Conservation (phyloP, 257 asterid genomes). For the Vinca minor region DNA sequence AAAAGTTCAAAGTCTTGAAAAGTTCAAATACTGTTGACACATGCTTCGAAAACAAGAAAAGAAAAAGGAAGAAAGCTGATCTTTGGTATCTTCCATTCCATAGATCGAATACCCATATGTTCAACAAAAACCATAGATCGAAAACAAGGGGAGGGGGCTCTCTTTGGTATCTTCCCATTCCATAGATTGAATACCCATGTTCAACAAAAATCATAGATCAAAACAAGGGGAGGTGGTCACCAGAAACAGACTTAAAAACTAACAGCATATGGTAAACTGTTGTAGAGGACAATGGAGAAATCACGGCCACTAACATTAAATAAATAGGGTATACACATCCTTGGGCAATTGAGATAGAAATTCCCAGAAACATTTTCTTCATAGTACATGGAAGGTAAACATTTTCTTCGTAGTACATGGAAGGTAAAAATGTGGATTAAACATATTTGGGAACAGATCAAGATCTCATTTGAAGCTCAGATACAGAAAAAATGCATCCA, state of each 20-base stretch:
- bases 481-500: background rate
- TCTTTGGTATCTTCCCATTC: background rate
- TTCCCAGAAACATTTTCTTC: no score
- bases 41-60: background rate
- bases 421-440: background rate
- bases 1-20: slow-evolving; percentile 7
- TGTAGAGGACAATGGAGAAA: background rate
- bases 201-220: background rate
- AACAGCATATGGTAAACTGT: background rate
- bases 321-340: no score
- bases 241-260: no score
- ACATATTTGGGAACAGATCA: background rate
- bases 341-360: no score
- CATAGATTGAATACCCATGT: background rate
- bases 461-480: background rate
- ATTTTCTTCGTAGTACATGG: background rate
- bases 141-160: background rate
- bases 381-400: no score
- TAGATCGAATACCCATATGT: background rate
- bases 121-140: background rate
- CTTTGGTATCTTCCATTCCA: background rate
- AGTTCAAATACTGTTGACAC: background rate
- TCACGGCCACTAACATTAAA: no score
- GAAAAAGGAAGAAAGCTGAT: background rate
- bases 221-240: background rate